Evolutionary conservation across 1,284 basidiomycete genomes (phyloP), one percentile per base, ranked within the genome.

Genomic region (Porodaedalea pini): DNA sequence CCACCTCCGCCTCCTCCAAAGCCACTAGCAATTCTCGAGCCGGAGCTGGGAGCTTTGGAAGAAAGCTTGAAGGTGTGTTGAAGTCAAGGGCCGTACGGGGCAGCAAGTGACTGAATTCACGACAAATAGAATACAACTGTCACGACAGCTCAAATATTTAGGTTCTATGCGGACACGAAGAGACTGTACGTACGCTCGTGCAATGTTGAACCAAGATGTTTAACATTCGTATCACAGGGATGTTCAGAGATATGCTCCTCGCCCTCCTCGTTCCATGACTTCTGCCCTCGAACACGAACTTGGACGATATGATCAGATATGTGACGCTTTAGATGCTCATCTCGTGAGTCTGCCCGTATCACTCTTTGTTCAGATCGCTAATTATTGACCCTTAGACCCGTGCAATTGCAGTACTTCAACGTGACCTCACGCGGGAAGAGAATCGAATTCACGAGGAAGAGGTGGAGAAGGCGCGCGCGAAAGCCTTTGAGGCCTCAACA

Each of bases 301-400:
- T 1, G 86, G 88, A 66, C 83, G 80, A 65, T 91, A 86, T 63
- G 86, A 90, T 64, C 86, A 88, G 63, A 64, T 90, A 5, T 89
- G 86, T 62, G 88, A 91, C 65, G 74, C 80, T 2, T 80, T 91
- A 51, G 88, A 90, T 66, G 77, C 81, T 36, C 81, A 83, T 54
- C 66, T 91, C 61, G 88, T 84, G 67, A 69, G 82, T 64, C 66
- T 19, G 6, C 15, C 4, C 19, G 1, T 15, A 23, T 34, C 10
- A 23, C 23, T 17, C 17, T 34, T 7, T 36, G 40, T 31, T 19
- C 31, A 54, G 17, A 44, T 32, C 36, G 27, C 40, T 44, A 40
- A 37, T n/a, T 15, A 41, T 49, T 43, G 21, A 36, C 2, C 3
- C 23, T 27, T 17, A 90, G 88, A 71, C 83, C 45, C 82, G 81